Percentiles rank a stretch among this genome's conserved stretches.
Conservation (phyloP, 805 yeast genomes). For the Metschnikowia lachancei region DNA sequence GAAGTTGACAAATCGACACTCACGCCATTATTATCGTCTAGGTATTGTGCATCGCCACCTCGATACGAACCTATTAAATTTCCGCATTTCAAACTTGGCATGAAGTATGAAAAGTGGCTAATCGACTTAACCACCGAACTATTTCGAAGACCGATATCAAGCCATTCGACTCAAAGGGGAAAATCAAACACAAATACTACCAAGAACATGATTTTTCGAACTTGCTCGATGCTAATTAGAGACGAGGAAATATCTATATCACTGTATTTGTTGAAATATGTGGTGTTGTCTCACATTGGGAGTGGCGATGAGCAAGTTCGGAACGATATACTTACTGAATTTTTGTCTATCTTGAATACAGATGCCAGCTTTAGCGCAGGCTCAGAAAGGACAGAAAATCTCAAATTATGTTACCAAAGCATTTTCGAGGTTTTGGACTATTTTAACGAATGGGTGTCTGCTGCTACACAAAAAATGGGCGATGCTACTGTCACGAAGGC, state of each 20-base stretch:
- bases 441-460: constrained; percentile 70
- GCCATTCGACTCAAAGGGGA: constrained; percentile 13
- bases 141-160: constrained; percentile 41
- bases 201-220: constrained; percentile 47
- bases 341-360: constrained; percentile 48
- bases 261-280: constrained; percentile 73
- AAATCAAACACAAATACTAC: constrained; percentile 13
- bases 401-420: constrained; percentile 66
- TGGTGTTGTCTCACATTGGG: constrained; percentile 61
- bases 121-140: constrained; percentile 65
- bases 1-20: constrained; percentile 69
- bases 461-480: constrained; percentile 34
- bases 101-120: constrained; percentile 70
- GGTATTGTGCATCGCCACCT: constrained; percentile 60
- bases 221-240: constrained; percentile 62
- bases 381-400: constrained; percentile 52
- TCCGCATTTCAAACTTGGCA: constrained; percentile 61
- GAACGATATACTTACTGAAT: constrained; percentile 54
- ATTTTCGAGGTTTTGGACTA: constrained; percentile 81
- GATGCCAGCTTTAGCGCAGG: constrained; percentile 46
- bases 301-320: constrained; percentile 40
- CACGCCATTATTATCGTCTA: constrained; percentile 70
- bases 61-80: constrained; percentile 47
- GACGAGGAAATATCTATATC: constrained; percentile 71
- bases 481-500: constrained; percentile 21